phyloP scores from a whole-genome alignment of 1,284 basidiomycete genomes.

The Peniophora sp. region DNA sequence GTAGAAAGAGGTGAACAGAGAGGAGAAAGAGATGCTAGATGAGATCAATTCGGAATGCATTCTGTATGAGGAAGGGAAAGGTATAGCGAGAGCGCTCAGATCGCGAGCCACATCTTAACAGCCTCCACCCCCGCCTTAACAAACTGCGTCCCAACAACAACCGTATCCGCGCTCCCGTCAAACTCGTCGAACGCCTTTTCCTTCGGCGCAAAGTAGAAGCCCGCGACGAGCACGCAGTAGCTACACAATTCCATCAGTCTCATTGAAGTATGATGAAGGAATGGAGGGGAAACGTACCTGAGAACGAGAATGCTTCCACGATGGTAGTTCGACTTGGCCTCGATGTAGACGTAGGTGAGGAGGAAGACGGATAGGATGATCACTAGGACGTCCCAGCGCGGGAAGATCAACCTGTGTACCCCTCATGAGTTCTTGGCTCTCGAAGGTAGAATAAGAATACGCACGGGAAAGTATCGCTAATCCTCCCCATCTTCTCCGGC shows the following conservation, averaged over 20 bases:
- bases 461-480: conserved; percentile 85
- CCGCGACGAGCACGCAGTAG: conserved; percentile 72
- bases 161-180: not conserved
- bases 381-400: conserved; percentile 95
- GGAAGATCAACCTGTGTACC: conserved; percentile 89
- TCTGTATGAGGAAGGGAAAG: no score
- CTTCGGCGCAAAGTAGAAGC: conserved; percentile 70
- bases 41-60: no score
- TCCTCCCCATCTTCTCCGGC: conserved; percentile 73
- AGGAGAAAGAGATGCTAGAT: no score
- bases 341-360: conserved; percentile 98
- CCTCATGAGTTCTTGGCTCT: not conserved
- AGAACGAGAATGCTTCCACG: conserved; percentile 88
- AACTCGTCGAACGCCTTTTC: conserved; percentile 4
- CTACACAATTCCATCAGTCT: conserved; percentile 24
- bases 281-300: conserved; percentile 43
- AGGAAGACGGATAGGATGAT: conserved; percentile 94
- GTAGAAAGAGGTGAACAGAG: no score
- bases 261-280: not conserved
- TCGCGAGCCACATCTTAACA: no score
- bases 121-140: conserved; percentile 1
- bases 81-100: no score
- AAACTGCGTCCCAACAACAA: conserved; percentile 6
- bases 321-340: conserved; percentile 96
- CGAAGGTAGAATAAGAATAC: conserved; percentile 17